A percentile compares a stretch with the other conserved stretches of the same genome.
Evolutionary conservation across 2,329 filamentous ascomycete species (phyloP).

Genomic region (Penicillium sp.): DNA sequence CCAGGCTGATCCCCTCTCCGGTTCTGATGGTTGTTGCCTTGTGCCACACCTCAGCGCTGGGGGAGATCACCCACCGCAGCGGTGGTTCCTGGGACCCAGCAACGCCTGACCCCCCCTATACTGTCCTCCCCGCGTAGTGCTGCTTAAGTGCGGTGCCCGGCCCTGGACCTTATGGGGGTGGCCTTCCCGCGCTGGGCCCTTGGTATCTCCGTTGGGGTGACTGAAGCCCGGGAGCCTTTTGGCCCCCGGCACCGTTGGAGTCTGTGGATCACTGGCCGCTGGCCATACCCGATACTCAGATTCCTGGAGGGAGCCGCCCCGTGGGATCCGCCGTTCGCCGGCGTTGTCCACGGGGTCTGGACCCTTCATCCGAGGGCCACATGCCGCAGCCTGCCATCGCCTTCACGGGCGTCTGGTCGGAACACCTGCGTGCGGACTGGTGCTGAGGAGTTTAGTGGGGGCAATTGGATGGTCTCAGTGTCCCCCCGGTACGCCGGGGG

Average conservation of each 20-base stretch:
- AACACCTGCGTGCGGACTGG: too few relatives aligned
- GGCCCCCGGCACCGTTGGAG: constrained; percentile 2
- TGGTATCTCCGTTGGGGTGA: background rate
- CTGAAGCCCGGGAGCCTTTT: background rate
- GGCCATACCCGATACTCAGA: constrained; percentile 3
- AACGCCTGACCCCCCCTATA: background rate
- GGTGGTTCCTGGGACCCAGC: background rate
- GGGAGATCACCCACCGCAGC: background rate
- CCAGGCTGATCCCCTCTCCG: too few relatives aligned
- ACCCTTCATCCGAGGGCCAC: too few relatives aligned
- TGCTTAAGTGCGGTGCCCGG: background rate
- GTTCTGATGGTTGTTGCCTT: too few relatives aligned
- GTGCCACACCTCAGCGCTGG: too few relatives aligned
- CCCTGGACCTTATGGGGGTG: background rate
- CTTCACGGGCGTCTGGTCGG: too few relatives aligned
- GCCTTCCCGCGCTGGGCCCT: background rate
- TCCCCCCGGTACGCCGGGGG: background rate
- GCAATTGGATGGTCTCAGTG: too few relatives aligned
- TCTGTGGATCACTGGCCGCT: constrained; percentile 6
- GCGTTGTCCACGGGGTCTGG: too few relatives aligned
- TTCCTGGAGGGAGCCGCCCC: constrained; percentile 8
- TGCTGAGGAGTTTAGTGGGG: too few relatives aligned
- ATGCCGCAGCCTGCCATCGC: too few relatives aligned
- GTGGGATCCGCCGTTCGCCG: too few relatives aligned
- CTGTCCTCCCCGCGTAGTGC: background rate